phyloP scores from a whole-genome alignment of 352 stramenopile genomes.

The Globisporangium solare region DNA sequence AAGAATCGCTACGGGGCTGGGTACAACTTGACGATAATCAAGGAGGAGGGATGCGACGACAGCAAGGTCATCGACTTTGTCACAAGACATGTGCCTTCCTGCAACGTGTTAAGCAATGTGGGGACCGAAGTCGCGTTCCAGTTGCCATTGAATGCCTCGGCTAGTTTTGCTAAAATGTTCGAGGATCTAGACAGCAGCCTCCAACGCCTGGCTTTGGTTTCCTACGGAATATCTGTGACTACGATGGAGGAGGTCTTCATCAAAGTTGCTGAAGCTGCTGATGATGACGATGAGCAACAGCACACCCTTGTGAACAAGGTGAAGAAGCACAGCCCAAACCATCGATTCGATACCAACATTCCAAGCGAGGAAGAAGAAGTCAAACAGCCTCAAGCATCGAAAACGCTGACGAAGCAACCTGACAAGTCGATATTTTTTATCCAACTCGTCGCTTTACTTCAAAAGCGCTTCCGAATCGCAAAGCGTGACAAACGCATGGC shows the following conservation, averaged over 20 bases:
- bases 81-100: constrained; percentile 27
- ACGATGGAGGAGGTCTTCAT: constrained; percentile 90
- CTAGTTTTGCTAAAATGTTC: constrained; percentile 66
- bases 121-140: constrained; percentile 78
- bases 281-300: constrained; percentile 35
- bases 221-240: constrained; percentile 88
- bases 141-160: constrained; percentile 50
- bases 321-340: constrained; percentile 6
- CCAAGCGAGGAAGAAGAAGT: constrained; percentile 19
- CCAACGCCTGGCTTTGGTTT: constrained; percentile 34
- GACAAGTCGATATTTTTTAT: constrained; percentile 42
- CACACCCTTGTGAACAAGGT: constrained; percentile 34
- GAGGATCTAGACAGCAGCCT: constrained; percentile 50
- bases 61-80: constrained; percentile 38
- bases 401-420: not conserved
- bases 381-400: not conserved
- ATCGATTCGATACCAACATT: constrained; percentile 17
- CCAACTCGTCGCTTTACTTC: constrained; percentile 79
- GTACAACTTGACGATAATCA: constrained; percentile 39
- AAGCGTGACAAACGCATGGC: constrained; percentile 87
- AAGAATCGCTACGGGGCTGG: constrained; percentile 52
- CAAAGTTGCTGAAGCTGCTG: constrained; percentile 69
- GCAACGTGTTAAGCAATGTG: constrained; percentile 70
- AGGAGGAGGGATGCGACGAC: constrained; percentile 28
- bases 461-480: constrained; percentile 84